These are phyloP conservation scores for Magnolia kwangsiensis DNA, from an alignment of 164 flowering plant species.

Conservation along the genomic window DNA sequence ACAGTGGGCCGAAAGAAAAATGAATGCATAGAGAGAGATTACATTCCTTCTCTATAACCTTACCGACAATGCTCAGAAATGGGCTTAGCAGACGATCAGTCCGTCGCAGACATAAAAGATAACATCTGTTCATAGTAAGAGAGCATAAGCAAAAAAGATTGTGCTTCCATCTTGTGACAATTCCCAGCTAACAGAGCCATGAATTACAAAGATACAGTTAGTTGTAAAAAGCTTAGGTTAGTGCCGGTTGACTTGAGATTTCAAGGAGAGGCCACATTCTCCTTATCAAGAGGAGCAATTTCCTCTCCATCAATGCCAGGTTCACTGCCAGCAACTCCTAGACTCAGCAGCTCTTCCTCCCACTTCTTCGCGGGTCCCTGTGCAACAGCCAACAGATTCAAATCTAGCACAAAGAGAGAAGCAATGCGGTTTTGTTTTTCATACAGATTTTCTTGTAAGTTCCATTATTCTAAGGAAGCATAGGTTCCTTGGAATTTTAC, in stretches of 20 bases:
- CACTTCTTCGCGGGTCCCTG: constrained; percentile 82
- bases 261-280: constrained; percentile 82
- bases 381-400: constrained; percentile 9
- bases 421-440: not conserved
- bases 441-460: not conserved
- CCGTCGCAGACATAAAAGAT: no score
- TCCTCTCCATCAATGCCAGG: constrained; percentile 77
- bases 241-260: not conserved
- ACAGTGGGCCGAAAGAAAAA: no score
- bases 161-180: no score
- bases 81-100: no score
- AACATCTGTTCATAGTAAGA: no score
- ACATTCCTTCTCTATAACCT: no score
- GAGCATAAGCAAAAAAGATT: no score
- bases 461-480: not conserved
- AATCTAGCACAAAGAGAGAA: not conserved
- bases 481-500: constrained; percentile 3
- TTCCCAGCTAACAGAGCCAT: no score
- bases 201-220: not conserved
- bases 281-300: constrained; percentile 79
- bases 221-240: not conserved
- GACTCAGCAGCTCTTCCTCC: constrained; percentile 56
- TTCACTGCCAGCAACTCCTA: constrained; percentile 57
- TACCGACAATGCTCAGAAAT: no score
- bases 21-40: no score